Evolutionary conservation across 129 eudicot species (phyloP), one percentile per base, ranked within the genome.

Genomic region (Oenanthe sinensis): DNA sequence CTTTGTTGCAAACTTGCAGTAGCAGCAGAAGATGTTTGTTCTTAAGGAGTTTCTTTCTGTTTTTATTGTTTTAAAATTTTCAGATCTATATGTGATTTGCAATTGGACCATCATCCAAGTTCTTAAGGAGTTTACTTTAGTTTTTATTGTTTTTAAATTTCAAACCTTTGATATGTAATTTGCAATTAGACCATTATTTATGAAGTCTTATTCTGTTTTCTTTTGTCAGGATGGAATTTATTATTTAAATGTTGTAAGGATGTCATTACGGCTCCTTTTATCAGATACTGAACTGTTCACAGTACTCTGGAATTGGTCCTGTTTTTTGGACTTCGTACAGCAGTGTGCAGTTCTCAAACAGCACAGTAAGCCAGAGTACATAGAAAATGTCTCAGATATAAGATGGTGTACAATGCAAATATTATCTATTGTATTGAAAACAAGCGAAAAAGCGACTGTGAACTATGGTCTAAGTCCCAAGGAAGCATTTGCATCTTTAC

Each of bases 281-380:
- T 81, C 88, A 77, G 89, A 89, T 74, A 82, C 92, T 16, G 95
- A 85, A 76, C 76, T 79, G 79, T 87, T 91, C 77, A 62, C 87
- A n/a, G 85, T 86, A 74, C 78, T 84, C 54, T 95, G 99, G 99
- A 88, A 95, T 24, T 95, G 99, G 99, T 92, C 96, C 49, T 86
- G 87, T 83, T 83, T 84, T 82, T 46, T 87, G 85, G 86, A 85
- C 89, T 81, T 90, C 78, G 44, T 85, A 74, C 85, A 81, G 43
- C 90, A 79, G 67, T 54, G 79, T 46, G 52, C 80, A 30, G 76
- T 82, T 79, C 72, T 79, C 44, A 47, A 81, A 45, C 71, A 52
- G 63, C 63, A 37, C n/a, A 81, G 42, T 67, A 65, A 74, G 43
- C 76, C 82, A 39, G 85, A 76, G 80, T 75, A 81, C 67, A 79